Conservation (phyloP, 352 stramenopile genomes). For the Thalassiosira livingstoniorum region DNA sequence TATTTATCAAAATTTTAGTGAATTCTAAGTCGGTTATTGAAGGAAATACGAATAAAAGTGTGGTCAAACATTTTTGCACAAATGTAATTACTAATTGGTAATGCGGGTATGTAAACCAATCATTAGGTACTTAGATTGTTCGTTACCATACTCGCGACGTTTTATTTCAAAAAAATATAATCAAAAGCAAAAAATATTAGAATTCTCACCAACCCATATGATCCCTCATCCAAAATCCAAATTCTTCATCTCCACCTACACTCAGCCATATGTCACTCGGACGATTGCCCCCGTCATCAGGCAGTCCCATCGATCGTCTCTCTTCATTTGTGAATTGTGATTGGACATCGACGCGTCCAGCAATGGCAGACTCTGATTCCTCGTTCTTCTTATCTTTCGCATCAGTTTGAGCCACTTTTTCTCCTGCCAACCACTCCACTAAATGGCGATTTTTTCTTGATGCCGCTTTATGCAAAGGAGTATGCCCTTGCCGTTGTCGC, state of each 20-base stretch:
- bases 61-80: too few relatives aligned
- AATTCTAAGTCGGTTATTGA: too few relatives aligned
- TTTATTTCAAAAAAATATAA: too few relatives aligned
- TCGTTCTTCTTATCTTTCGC: conserved; percentile 13
- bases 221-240: conserved; percentile 73
- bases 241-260: conserved; percentile 64
- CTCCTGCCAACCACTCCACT: conserved; percentile 72
- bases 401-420: not conserved
- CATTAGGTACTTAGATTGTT: too few relatives aligned
- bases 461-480: conserved; percentile 79
- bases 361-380: conserved; percentile 1
- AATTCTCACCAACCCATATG: conserved; percentile 34
- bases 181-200: too few relatives aligned
- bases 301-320: conserved; percentile 35
- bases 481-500: conserved; percentile 78
- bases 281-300: conserved; percentile 72
- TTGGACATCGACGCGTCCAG: not conserved
- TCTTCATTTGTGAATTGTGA: conserved; percentile 52
- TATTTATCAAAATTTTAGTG: too few relatives aligned
- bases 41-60: too few relatives aligned
- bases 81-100: too few relatives aligned
- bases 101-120: too few relatives aligned
- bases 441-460: conserved; percentile 70
- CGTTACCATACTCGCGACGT: too few relatives aligned
- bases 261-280: conserved; percentile 77